A percentile compares a stretch with the other conserved stretches of the same genome.
phyloP scores from a whole-genome alignment of 495 filamentous ascomycete genomes.

The Penicillium steckii region DNA sequence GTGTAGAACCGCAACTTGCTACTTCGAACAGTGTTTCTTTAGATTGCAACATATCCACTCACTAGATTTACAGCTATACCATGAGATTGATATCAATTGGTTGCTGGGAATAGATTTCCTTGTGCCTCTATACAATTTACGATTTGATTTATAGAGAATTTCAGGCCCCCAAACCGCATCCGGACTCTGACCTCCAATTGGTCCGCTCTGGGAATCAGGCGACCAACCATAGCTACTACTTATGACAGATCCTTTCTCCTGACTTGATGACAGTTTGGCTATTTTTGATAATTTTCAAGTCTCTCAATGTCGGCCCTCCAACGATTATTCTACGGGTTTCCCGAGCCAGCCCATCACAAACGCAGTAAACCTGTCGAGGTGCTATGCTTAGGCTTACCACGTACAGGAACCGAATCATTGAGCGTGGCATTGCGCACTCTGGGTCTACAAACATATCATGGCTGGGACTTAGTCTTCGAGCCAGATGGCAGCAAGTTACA shows the following conservation, averaged over 20 bases:
- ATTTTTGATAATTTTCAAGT: not conserved
- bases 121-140: too few relatives aligned
- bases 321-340: conserved; percentile 11
- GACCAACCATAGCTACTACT: too few relatives aligned
- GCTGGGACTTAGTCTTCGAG: conserved; percentile 5
- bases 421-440: conserved; percentile 5
- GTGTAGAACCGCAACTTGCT: too few relatives aligned
- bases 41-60: too few relatives aligned
- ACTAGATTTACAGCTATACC: too few relatives aligned
- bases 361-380: conserved; percentile 17
- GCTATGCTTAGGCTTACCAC: conserved; percentile 15
- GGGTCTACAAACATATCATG: conserved; percentile 15
- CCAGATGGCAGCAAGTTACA: conserved; percentile 12
- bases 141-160: too few relatives aligned
- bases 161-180: too few relatives aligned
- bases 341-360: conserved; percentile 4
- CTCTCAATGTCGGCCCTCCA: conserved; percentile 5
- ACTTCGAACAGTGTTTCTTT: too few relatives aligned
- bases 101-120: too few relatives aligned
- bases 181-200: too few relatives aligned
- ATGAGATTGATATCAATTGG: too few relatives aligned
- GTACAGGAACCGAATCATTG: conserved; percentile 16
- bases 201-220: too few relatives aligned
- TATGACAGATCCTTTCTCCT: not conserved
- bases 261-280: not conserved